These are phyloP conservation scores for Xylaria sp. DNA, from an alignment of 495 filamentous ascomycete species.

Conservation along the genomic window DNA sequence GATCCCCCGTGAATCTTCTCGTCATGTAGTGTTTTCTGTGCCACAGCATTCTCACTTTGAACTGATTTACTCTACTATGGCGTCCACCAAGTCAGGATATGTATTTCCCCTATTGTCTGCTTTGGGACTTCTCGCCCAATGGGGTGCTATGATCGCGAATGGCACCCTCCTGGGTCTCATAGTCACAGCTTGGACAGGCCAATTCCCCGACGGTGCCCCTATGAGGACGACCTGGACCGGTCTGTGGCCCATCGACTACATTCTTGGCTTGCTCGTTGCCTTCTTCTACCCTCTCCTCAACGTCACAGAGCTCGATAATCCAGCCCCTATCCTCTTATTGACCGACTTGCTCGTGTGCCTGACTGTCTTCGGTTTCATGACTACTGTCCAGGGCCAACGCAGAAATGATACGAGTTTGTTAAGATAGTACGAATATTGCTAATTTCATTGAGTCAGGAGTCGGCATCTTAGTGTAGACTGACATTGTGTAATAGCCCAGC, in stretches of 20 bases:
- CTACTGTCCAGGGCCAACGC: not conserved
- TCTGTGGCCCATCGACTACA: not conserved
- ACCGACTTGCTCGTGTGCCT: not conserved
- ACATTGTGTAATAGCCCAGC: not conserved
- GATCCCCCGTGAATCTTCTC: not conserved
- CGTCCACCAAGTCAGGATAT: not conserved
- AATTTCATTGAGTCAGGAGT: not conserved
- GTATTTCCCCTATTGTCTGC: not conserved
- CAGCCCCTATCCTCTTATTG: not conserved
- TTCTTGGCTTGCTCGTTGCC: conserved; percentile 2
- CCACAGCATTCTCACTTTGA: not conserved
- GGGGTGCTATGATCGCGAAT: conserved; percentile 1
- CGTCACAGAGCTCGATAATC: not conserved
- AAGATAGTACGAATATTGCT: not conserved
- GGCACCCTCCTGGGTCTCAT: conserved; percentile 2
- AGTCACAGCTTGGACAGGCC: not conserved
- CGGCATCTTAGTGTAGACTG: not conserved
- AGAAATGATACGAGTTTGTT: not conserved
- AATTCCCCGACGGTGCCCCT: not conserved
- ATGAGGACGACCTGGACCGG: not conserved
- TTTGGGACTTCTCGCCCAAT: conserved; percentile 8
- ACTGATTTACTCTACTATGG: not conserved
- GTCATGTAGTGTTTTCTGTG: not conserved
- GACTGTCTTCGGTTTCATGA: not conserved
- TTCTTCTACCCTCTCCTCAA: conserved; percentile 8